phyloP scores from a whole-genome alignment of 2,329 filamentous ascomycete species.

The Xylariaceae sp. region DNA sequence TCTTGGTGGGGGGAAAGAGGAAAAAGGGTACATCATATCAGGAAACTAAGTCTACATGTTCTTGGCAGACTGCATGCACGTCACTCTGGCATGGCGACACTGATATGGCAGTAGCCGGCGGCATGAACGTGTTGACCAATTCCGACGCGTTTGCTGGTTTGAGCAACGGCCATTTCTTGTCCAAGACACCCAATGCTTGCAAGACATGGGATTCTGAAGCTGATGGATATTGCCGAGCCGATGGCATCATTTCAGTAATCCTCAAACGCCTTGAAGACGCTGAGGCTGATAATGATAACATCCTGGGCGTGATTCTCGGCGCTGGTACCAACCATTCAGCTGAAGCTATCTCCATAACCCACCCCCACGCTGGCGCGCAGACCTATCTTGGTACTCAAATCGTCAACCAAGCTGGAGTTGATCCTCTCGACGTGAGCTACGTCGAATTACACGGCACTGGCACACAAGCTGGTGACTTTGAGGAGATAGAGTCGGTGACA shows the following conservation, averaged over 20 bases:
- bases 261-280: conserved; percentile 32
- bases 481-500: conserved; percentile 61
- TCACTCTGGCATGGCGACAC: conserved; percentile 60
- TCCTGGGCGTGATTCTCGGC: conserved; percentile 37
- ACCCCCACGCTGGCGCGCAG: conserved; percentile 62
- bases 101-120: conserved; percentile 61
- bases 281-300: conserved; percentile 39
- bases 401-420: conserved; percentile 53
- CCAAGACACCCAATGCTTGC: conserved; percentile 36
- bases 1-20: too few species aligned
- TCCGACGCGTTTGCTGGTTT: conserved; percentile 61
- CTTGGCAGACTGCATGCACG: conserved; percentile 47
- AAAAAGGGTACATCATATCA: too few species aligned
- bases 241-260: conserved; percentile 19
- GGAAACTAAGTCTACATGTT: too few species aligned
- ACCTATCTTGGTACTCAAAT: conserved; percentile 56
- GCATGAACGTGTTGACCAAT: conserved; percentile 60
- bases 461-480: conserved; percentile 64
- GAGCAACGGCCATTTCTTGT: conserved; percentile 60
- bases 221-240: conserved; percentile 41
- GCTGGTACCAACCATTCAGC: conserved; percentile 69
- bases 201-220: conserved; percentile 43
- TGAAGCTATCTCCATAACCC: conserved; percentile 66
- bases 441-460: conserved; percentile 69
- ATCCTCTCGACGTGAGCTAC: conserved; percentile 51